These are phyloP conservation scores for Chenopodium formosanum DNA, from an alignment of 148 eudicot species.

Conservation along the genomic window DNA sequence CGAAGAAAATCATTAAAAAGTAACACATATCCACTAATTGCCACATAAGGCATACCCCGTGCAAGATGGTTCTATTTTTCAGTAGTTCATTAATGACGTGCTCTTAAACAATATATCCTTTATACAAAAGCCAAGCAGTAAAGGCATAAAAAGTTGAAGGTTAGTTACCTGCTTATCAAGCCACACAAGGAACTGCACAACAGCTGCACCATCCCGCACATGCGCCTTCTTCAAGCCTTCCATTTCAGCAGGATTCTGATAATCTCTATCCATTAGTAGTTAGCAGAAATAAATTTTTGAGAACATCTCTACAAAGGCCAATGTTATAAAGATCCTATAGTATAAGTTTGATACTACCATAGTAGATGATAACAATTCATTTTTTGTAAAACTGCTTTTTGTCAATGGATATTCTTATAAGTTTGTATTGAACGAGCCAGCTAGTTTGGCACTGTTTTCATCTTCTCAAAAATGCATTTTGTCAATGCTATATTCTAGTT, in stretches of 20 bases:
- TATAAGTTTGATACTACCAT: not conserved
- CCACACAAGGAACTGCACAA: constrained; percentile 95
- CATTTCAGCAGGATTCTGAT: constrained; percentile 88
- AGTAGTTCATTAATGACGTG: not conserved
- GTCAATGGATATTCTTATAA: not conserved
- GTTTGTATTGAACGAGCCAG: not conserved
- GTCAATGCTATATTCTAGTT: not conserved
- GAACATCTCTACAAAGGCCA: not conserved
- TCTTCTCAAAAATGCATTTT: not conserved
- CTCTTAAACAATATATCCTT: not conserved
- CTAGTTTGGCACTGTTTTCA: not conserved
- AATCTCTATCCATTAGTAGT: constrained; percentile 6
- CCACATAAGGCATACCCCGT: not conserved
- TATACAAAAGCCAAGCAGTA: not conserved
- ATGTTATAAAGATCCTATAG: not conserved
- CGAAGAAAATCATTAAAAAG: not conserved
- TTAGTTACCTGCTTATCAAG: constrained; percentile 82
- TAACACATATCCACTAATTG: not conserved
- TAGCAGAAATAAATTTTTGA: not conserved
- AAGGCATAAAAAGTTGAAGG: not conserved
- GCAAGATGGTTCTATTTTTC: not conserved
- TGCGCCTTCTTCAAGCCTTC: constrained; percentile 80
- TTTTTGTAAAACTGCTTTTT: not conserved
- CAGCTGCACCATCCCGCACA: constrained; percentile 96
- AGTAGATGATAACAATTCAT: not conserved